phyloP scores from a whole-genome alignment of 78 protist genomes.

The Dictyostelium capitatum region DNA sequence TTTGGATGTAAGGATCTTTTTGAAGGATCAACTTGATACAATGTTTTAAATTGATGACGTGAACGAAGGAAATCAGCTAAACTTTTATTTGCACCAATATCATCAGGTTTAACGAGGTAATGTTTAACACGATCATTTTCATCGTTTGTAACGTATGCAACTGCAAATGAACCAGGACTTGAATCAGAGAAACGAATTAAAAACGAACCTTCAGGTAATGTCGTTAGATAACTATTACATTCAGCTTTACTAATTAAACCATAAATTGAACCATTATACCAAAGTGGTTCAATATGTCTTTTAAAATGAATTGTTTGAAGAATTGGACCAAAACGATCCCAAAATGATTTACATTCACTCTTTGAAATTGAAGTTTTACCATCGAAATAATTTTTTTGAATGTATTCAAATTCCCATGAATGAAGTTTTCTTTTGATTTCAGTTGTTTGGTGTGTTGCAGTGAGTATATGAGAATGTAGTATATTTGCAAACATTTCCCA shows the following conservation, averaged over 20 bases:
- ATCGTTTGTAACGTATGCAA: slow-evolving; percentile 81
- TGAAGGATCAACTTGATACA: slow-evolving; percentile 64
- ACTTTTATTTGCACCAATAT: slow-evolving; percentile 80
- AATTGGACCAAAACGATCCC: slow-evolving; percentile 82
- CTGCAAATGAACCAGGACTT: slow-evolving; percentile 81
- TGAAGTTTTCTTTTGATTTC: slow-evolving; percentile 55
- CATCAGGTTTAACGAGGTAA: slow-evolving; percentile 79
- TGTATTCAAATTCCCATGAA: slow-evolving; percentile 74
- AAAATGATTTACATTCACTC: slow-evolving; percentile 62
- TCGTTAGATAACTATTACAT: slow-evolving; percentile 37
- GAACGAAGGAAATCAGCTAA: slow-evolving; percentile 75
- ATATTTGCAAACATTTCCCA: slow-evolving; percentile 81
- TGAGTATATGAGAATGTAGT: slow-evolving; percentile 58
- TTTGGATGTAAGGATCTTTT: slow-evolving; percentile 28
- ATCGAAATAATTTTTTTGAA: slow-evolving; percentile 66
- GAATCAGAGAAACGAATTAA: slow-evolving; percentile 77
- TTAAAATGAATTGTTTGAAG: slow-evolving; percentile 77
- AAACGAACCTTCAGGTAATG: slow-evolving; percentile 60
- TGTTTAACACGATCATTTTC: slow-evolving; percentile 81
- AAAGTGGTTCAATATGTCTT: slow-evolving; percentile 71
- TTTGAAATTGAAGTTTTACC: slow-evolving; percentile 26
- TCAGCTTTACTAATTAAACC: slow-evolving; percentile 70
- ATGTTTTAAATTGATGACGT: slow-evolving; percentile 50
- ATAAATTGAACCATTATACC: slow-evolving; percentile 76
- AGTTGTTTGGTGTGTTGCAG: slow-evolving; percentile 63